Evolutionary conservation across 1,139 yeast genomes (phyloP), one percentile per base, ranked within the genome.

Genomic region (Pichia sp.): DNA sequence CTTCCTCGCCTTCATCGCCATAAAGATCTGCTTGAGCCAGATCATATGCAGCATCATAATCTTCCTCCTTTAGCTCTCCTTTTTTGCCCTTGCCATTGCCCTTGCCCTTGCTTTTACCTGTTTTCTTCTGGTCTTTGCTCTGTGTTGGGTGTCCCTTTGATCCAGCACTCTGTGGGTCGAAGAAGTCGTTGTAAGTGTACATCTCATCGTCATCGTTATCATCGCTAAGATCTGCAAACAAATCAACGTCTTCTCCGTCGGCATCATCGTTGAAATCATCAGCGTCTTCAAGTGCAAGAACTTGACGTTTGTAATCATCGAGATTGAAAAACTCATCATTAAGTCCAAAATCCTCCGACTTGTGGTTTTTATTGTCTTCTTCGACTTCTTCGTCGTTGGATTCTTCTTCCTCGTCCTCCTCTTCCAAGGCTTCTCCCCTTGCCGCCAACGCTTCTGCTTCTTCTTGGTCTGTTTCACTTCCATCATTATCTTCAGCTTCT

Each of bases 251-350:
- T n/a, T 74, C 74, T 8, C 68, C 70, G n/a, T 76, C 80, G 15
- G 72, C 76, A 34, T 75, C 76, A 47, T 73, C 73, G 16, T 43
- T 30, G 7, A 42, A 42, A 7, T 19, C 47, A 13, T 57, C 61
- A 10, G 16, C 48, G 40, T 79, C 72, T 65, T 90, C 97, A 64
- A 85, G 78, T 2, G 83, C 89, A 49, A 88, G 69, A 6, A 90
- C 83, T 68, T 90, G 96, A 66, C 81, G 84, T 69, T 90, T 88
- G 73, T 88, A 92, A 49, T 86, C 87, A 61, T 90, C 96, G 44
- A 93, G 81, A 58, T 90, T 84, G 68, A 93, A 93, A 62, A 92
- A 86, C 8, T 83, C 89, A 65, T 90, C 96, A 65, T 92, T 88
- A 47, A 90, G 76, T 2, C 92, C 96, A 64, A 78, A 80, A 1